phyloP scores from a whole-genome alignment of 2,329 filamentous ascomycete genomes.

The Colletotrichum salicis region DNA sequence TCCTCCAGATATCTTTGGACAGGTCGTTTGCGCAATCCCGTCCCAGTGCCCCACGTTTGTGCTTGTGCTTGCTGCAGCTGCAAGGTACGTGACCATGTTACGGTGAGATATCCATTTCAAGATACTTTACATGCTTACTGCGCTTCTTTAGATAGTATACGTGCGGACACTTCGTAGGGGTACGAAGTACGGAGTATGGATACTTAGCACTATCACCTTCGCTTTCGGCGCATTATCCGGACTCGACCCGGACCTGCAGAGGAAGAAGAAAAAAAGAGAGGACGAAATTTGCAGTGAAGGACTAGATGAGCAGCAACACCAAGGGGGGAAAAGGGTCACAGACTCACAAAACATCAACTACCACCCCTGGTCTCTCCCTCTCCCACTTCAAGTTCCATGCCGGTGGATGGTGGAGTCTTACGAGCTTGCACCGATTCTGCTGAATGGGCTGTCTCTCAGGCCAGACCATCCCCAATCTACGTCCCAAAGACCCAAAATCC shows the following conservation, averaged over 20 bases:
- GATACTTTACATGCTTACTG: neutral
- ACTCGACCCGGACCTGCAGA: neutral
- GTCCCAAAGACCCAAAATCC: slow-evolving; percentile 15
- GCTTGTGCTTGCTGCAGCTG: neutral
- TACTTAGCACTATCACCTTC: neutral
- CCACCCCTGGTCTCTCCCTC: neutral
- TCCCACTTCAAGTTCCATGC: neutral
- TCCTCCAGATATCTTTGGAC: neutral
- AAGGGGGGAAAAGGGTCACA: neutral
- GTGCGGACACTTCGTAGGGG: too few relatives aligned
- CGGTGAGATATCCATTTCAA: slow-evolving; percentile 5
- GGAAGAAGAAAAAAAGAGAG: neutral
- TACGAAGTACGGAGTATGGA: too few relatives aligned
- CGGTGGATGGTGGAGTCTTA: slow-evolving; percentile 10
- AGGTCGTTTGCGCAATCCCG: slow-evolving; percentile 30
- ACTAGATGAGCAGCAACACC: neutral
- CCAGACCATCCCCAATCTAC: slow-evolving; percentile 14
- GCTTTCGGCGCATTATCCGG: slow-evolving; percentile 7
- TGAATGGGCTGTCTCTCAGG: slow-evolving; percentile 28
- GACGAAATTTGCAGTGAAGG: neutral
- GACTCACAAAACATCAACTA: neutral
- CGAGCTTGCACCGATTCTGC: neutral
- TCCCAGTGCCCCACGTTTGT: slow-evolving; percentile 13
- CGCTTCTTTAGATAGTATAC: neutral
- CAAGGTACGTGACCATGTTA: neutral